Percentiles rank a stretch among this genome's conserved stretches.
These are phyloP conservation scores for Umbelopsis sp. DNA, from an alignment of 371 early-diverging fungal species.

Conservation along the genomic window DNA sequence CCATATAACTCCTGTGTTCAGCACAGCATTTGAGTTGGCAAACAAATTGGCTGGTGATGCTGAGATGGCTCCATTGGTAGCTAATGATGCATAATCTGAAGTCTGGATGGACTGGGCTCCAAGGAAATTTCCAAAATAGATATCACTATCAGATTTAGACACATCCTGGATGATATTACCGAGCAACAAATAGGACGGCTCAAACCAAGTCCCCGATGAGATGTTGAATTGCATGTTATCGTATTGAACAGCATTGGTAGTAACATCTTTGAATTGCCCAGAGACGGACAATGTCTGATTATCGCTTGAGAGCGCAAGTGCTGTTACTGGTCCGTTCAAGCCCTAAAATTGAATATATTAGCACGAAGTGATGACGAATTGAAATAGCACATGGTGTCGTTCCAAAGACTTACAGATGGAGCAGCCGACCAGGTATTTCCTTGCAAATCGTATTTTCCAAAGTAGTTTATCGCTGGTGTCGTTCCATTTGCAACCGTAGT, in stretches of 20 bases:
- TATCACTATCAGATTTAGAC: neutral
- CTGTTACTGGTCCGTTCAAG: slow-evolving; percentile 33
- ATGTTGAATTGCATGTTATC: slow-evolving; percentile 20
- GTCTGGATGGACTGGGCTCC: neutral
- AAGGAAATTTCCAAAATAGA: slow-evolving; percentile 7
- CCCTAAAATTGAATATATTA: slow-evolving; percentile 26
- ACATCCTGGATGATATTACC: neutral
- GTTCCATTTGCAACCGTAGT: slow-evolving; percentile 1
- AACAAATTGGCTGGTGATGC: slow-evolving; percentile 5
- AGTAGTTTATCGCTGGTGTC: slow-evolving; percentile 25
- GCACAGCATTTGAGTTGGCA: slow-evolving; percentile 21
- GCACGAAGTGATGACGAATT: no score
- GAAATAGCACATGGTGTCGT: no score
- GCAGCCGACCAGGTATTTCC: slow-evolving; percentile 32
- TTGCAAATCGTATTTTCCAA: slow-evolving; percentile 33
- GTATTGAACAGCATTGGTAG: slow-evolving; percentile 9
- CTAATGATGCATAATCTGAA: neutral
- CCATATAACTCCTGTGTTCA: slow-evolving; percentile 43
- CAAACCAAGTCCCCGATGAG: slow-evolving; percentile 23
- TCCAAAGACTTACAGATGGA: slow-evolving; percentile 25
- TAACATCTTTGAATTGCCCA: slow-evolving; percentile 25
- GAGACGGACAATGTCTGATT: slow-evolving; percentile 34
- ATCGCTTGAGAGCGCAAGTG: slow-evolving; percentile 25
- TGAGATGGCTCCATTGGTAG: neutral
- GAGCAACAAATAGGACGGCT: slow-evolving; percentile 22